Base-by-base conservation (phyloP, 495 filamentous ascomycete species). In the Aspergillus affinis region DNA sequence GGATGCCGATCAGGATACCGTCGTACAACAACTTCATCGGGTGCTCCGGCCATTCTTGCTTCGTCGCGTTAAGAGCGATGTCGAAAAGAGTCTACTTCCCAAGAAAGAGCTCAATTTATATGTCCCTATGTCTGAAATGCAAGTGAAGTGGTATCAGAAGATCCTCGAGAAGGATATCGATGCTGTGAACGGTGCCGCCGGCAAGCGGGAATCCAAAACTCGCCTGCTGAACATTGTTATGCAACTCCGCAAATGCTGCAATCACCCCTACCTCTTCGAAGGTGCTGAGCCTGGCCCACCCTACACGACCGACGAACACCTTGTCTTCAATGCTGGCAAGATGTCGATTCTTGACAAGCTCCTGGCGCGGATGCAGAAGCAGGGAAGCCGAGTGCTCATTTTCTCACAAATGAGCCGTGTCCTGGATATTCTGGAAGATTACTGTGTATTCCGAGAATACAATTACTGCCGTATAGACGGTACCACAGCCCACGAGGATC, bases 321-420 rank as follows among this genome's bases (percentile, higher is more conserved):
- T 99, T 32, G 81, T 99, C 27, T 87, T 84, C 75, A 98, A 98
- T 67, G 85, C 94, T 2, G 95, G 92, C 8, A 99, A 99, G 77
- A 98, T 98, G 95, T 83, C 92, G 19, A 92, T 99, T 73, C 84
- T 99, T 4, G 95, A 99, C 78, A 96, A 90, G 76, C 86, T 99
- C 30, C 76, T 99, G 29, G 86, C 83, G 65, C 84, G 91, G 27
- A 84, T 99, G 82, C 84, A 92, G 74, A 82, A 81, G 13, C 86
- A 94, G 69, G 93, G 90, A 15, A 96, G 92, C 65, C 85, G 95
- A 53, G 92, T 98, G 18, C 83, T 99, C 48, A 99, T 99, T 66
- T 99, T 99, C 79, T 98, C 95, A 0, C 95, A 99, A 67, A 99
- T 99, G 95, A 96, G 92, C 62, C 89, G 95, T 83, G 84, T 97